Percentiles rank a stretch among this genome's conserved stretches.
phyloP scores from a whole-genome alignment of 768 basidiomycete species.

The Russula lepida region DNA sequence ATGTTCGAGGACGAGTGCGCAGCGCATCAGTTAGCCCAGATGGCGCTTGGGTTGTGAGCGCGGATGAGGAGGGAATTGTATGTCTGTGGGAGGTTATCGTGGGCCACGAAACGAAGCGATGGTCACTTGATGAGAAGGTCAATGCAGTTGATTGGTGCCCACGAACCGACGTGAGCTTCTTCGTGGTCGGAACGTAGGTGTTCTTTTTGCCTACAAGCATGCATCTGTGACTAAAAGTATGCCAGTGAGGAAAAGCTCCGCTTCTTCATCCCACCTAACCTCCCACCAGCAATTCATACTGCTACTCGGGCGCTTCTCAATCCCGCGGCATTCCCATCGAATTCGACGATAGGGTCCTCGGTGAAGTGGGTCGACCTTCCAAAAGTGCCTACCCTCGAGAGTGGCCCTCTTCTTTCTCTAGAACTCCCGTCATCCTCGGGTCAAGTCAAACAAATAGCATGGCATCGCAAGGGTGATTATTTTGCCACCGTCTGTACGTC shows the following conservation, averaged over 20 bases:
- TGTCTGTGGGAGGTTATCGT: constrained; percentile 88
- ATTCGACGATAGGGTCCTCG: constrained; percentile 47
- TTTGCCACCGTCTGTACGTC: constrained; percentile 88
- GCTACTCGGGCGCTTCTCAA: constrained; percentile 54
- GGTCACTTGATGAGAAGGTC: constrained; percentile 74
- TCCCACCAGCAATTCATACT: constrained; percentile 49
- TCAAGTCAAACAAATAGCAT: constrained; percentile 69
- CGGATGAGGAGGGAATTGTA: constrained; percentile 81
- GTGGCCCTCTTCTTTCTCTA: constrained; percentile 52
- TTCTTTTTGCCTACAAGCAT: not conserved
- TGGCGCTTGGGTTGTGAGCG: constrained; percentile 86
- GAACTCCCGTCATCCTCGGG: constrained; percentile 59
- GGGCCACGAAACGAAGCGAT: constrained; percentile 80
- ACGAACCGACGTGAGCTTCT: constrained; percentile 68
- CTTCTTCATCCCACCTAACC: constrained; percentile 73
- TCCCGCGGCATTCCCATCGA: constrained; percentile 54
- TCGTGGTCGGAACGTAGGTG: constrained; percentile 73
- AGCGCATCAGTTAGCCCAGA: constrained; percentile 77
- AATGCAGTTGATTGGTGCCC: constrained; percentile 93
- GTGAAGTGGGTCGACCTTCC: constrained; percentile 61
- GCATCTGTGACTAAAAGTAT: constrained; percentile 1
- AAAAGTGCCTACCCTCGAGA: constrained; percentile 37
- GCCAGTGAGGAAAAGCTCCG: constrained; percentile 71
- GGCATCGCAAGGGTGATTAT: constrained; percentile 95
- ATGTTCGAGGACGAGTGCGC: constrained; percentile 59